phyloP scores from a whole-genome alignment of 345 rosid species.

The Eucalyptus paniculata region DNA sequence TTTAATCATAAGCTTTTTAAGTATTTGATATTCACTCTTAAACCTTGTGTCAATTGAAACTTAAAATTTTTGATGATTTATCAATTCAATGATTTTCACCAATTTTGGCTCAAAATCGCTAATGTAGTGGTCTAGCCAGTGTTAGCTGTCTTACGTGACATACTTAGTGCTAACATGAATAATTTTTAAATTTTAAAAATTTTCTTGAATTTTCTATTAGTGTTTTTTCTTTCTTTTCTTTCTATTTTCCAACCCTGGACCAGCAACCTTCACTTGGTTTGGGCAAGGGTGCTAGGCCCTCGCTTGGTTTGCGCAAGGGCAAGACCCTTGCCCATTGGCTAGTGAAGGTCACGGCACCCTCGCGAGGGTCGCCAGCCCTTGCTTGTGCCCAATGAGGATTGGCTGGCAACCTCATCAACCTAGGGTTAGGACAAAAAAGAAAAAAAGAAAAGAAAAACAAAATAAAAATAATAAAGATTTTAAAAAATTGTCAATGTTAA shows the following conservation, averaged over 20 bases:
- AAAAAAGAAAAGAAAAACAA: background rate
- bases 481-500: background rate
- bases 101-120: background rate
- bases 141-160: rapidly evolving
- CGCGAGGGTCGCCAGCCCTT: background rate
- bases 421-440: background rate
- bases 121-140: rapidly evolving
- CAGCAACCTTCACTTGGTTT: background rate
- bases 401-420: background rate
- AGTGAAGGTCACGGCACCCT: rapidly evolving
- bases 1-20: background rate
- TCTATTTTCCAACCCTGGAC: background rate
- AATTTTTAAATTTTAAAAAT: rapidly evolving
- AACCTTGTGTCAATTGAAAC: background rate
- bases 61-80: background rate
- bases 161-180: rapidly evolving
- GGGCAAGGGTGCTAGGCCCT: background rate
- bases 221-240: background rate
- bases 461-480: background rate
- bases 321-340: background rate
- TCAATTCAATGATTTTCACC: rapidly evolving
- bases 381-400: background rate
- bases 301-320: background rate
- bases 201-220: too few species aligned
- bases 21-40: background rate